Conservation (phyloP, 2,329 filamentous ascomycete genomes). For the Aspergillus tamarii region DNA sequence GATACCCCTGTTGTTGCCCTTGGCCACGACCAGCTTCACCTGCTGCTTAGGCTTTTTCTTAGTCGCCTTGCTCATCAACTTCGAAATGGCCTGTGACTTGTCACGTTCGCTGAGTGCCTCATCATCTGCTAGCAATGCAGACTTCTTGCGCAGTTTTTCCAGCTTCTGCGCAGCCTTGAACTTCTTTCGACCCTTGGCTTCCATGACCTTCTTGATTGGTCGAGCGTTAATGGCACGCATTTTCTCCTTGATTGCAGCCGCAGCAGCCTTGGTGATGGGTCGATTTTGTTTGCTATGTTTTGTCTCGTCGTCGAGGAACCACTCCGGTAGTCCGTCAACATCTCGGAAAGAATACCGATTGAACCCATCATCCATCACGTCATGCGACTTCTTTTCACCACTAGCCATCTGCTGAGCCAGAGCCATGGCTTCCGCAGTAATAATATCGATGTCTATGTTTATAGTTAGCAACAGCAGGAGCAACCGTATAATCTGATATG, state of each 20-base stretch:
- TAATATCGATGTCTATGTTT: constrained; percentile 84
- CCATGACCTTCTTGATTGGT: constrained; percentile 98
- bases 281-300: constrained; percentile 81
- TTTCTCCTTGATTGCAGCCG: constrained; percentile 92
- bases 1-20: constrained; percentile 80
- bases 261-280: constrained; percentile 89
- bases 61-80: constrained; percentile 77
- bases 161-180: constrained; percentile 87
- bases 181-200: constrained; percentile 96
- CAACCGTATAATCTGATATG: not conserved
- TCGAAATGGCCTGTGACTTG: constrained; percentile 82
- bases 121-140: constrained; percentile 83
- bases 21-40: constrained; percentile 86
- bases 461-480: constrained; percentile 23
- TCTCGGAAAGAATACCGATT: constrained; percentile 93
- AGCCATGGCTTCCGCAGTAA: constrained; percentile 99
- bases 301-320: constrained; percentile 93
- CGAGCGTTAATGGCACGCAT: constrained; percentile 87
- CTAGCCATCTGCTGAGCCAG: constrained; percentile 89
- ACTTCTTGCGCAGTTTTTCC: constrained; percentile 97
- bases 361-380: constrained; percentile 88
- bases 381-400: constrained; percentile 76
- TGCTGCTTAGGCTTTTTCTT: constrained; percentile 85
- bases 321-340: constrained; percentile 87
- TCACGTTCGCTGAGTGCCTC: constrained; percentile 95